Evolutionary conservation across 1,139 yeast genomes (phyloP).

Genomic region (Pichia sp.): DNA sequence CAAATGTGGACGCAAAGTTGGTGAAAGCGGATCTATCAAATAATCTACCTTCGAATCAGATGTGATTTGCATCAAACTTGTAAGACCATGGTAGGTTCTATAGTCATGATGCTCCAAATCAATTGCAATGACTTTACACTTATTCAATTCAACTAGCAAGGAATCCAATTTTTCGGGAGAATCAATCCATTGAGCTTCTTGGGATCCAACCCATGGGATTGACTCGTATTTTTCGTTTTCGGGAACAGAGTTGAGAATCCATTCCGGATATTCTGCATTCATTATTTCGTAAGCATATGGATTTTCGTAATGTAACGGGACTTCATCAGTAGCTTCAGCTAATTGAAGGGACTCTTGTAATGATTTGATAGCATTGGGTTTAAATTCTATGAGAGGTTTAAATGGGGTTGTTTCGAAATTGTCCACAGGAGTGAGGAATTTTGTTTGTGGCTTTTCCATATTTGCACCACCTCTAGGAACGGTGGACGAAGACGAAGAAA

Average conservation of each 20-base stretch:
- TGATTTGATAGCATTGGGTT: constrained; percentile 65
- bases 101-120: constrained; percentile 96
- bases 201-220: constrained; percentile 59
- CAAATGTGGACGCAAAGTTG: constrained; percentile 66
- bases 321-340: constrained; percentile 37
- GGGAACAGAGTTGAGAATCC: constrained; percentile 38
- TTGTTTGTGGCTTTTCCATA: constrained; percentile 66
- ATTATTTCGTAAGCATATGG: constrained; percentile 81
- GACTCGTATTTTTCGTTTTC: constrained; percentile 45
- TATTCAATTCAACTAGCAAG: constrained; percentile 52
- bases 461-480: constrained; percentile 34
- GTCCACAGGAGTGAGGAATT: constrained; percentile 57
- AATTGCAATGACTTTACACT: constrained; percentile 71
- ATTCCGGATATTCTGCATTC: constrained; percentile 63
- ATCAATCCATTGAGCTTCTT: constrained; percentile 69
- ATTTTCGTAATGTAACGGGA: constrained; percentile 65
- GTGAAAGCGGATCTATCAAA: constrained; percentile 55
- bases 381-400: constrained; percentile 61
- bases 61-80: constrained; percentile 90
- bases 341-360: constrained; percentile 48
- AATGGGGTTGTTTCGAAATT: constrained; percentile 68
- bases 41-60: constrained; percentile 45
- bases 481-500: constrained; percentile 11
- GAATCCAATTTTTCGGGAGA: constrained; percentile 44
- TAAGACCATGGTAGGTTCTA: constrained; percentile 84